Evolutionary conservation across 2,329 filamentous ascomycete genomes (phyloP).

Genomic region (Aschersonia sp.): DNA sequence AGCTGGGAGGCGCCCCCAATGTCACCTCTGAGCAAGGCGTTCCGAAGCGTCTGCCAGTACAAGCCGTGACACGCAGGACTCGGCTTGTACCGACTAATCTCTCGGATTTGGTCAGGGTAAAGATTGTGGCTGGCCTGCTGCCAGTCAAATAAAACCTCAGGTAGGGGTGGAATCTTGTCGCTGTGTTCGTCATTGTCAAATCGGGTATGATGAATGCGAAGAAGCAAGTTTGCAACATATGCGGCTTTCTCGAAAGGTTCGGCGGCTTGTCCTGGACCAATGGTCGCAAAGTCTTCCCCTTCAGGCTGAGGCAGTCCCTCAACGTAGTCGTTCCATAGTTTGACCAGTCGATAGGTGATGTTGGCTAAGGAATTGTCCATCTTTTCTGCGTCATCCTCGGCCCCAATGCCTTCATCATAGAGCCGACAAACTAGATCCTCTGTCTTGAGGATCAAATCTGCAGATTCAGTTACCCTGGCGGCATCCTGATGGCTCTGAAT

Average conservation of each 20-base stretch:
- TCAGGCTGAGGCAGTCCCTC: conserved; percentile 31
- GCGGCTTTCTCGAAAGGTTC: conserved; percentile 59
- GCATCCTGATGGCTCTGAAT: conserved; percentile 42
- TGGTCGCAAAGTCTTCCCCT: conserved; percentile 41
- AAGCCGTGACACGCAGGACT: conserved; percentile 62
- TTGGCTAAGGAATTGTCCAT: conserved; percentile 42
- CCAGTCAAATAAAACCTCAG: conserved; percentile 74
- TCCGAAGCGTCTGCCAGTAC: conserved; percentile 79
- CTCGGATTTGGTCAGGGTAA: conserved; percentile 50
- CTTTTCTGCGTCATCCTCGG: conserved; percentile 38
- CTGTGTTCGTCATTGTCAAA: conserved; percentile 22
- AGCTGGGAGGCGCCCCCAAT: conserved; percentile 52
- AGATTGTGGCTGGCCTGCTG: conserved; percentile 61
- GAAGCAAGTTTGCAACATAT: conserved; percentile 62
- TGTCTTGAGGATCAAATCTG: conserved; percentile 58
- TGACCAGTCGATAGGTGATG: conserved; percentile 34
- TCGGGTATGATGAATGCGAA: conserved; percentile 62
- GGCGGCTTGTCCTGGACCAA: conserved; percentile 49
- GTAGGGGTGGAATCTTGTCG: conserved; percentile 41
- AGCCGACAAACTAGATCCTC: conserved; percentile 55
- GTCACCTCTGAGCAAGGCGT: conserved; percentile 60
- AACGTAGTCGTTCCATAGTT: conserved; percentile 41
- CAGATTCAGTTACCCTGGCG: conserved; percentile 51
- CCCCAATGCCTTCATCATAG: conserved; percentile 46
- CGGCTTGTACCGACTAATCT: conserved; percentile 48